Base-by-base conservation (phyloP, 768 basidiomycete species). In the Rhizopogon salebrosus region DNA sequence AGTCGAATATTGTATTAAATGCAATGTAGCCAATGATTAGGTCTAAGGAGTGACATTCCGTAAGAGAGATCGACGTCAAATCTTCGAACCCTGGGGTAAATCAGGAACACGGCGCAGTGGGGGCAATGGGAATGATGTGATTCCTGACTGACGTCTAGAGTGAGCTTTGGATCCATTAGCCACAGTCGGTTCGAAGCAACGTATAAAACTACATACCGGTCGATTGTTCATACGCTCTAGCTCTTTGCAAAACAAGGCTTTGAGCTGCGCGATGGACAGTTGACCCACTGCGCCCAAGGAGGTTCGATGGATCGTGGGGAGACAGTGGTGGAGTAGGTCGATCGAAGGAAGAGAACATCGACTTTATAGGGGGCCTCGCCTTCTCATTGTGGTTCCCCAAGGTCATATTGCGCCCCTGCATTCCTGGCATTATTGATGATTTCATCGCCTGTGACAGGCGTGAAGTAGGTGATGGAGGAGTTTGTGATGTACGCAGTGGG, bases 101-200 rank as follows among this genome's bases (percentile, higher is more conserved):
- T 62, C 60, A 29, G 65, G 62, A 14, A 70, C 57, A 7, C 67
- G 60, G 29, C 68, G 62, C 22, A 67, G 60, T 0, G 74, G 67
- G n/a, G 75, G 72, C 53, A 71, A 56, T n/a, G 73, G 65, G 61
- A 77, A 74, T 52, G 70, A 63, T 10, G 70, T 64, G 20, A 70
- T 64, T 57, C 64, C 66, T 24, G 50, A 43, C 11, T 23, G 22
- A 26, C 24, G 14, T 10, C n/a, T 31, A 7, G 40, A 48, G n/a
- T 18, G 22, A 31, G 45, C 50, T 51, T 46, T 51, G 11, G 23
- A 29, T 48, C n/a, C 41, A 7, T 23, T 18, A 1, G 41, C 48
- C 41, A 45, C 16, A 23, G 31, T 46, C 22, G 16, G 22, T 50
- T 26, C 7, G 13, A 26, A 50, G 20, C 9, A 26, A 29, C 11